Evolutionary conservation across 169 alveolate genomes (phyloP).

Genomic region (Perkinsus olseni): DNA sequence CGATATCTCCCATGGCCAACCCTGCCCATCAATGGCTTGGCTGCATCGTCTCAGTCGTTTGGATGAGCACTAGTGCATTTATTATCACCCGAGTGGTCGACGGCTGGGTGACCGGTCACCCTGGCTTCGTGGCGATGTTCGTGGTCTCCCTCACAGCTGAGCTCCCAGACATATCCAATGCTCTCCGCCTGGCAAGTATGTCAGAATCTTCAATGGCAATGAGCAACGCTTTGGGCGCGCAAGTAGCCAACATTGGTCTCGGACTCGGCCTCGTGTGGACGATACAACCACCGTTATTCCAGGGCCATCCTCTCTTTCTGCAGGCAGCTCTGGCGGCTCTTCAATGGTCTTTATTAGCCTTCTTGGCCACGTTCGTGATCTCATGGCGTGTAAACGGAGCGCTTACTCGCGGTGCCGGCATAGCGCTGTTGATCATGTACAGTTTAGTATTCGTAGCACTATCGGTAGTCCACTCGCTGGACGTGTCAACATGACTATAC

Average conservation of each 20-base stretch:
- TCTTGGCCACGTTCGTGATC: background rate
- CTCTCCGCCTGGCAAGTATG: background rate
- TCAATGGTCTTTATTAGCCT: background rate
- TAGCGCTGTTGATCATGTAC: background rate
- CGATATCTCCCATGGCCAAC: background rate
- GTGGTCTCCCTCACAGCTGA: background rate
- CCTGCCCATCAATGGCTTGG: background rate
- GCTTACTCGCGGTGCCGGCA: background rate
- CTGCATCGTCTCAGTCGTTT: background rate
- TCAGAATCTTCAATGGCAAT: background rate
- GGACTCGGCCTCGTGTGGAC: background rate
- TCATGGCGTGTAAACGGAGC: background rate
- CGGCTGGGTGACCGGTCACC: background rate
- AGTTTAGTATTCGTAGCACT: background rate
- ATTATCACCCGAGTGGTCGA: background rate
- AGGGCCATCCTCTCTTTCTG: background rate
- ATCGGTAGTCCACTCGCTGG: background rate
- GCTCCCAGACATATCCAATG: background rate
- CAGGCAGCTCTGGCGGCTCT: background rate
- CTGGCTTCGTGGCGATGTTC: background rate
- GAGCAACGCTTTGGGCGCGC: background rate
- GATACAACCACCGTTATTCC: background rate
- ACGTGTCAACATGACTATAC: background rate
- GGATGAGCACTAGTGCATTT: background rate
- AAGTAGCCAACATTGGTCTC: background rate